Conservation (phyloP, 495 filamentous ascomycete genomes). For the Sphaerosporella brunnea region DNA sequence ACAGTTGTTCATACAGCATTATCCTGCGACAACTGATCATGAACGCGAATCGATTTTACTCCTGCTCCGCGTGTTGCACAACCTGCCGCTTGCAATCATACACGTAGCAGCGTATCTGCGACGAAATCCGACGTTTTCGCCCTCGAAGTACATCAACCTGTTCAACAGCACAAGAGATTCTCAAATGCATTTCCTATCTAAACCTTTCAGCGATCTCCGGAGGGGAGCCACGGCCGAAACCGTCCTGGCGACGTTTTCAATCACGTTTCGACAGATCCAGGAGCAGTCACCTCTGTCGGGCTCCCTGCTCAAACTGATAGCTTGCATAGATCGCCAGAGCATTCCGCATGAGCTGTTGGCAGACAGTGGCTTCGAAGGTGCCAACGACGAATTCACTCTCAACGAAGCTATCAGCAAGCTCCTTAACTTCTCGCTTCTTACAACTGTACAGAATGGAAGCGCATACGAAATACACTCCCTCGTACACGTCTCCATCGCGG, state of each 20-base stretch:
- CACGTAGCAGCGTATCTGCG: conserved; percentile 9
- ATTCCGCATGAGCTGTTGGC: conserved; percentile 19
- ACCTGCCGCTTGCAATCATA: conserved; percentile 14
- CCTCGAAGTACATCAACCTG: background rate
- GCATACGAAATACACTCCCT: conserved; percentile 5
- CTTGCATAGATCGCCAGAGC: conserved; percentile 24
- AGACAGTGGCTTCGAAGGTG: background rate
- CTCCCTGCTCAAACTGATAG: conserved; percentile 25
- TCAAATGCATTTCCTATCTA: conserved; percentile 7
- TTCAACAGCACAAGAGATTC: conserved; percentile 3
- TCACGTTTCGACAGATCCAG: conserved; percentile 34
- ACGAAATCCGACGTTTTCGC: background rate
- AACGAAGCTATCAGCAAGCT: conserved; percentile 2
- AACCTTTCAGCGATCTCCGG: conserved; percentile 10
- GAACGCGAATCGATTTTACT: conserved; percentile 9
- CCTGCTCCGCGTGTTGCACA: conserved; percentile 4
- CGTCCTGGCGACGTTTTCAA: conserved; percentile 31
- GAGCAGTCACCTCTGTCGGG: conserved; percentile 12
- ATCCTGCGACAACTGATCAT: conserved; percentile 1
- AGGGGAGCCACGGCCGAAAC: conserved; percentile 26
- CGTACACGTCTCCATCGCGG: background rate
- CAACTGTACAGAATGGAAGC: background rate
- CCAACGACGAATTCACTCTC: background rate
- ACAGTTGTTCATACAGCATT: background rate
- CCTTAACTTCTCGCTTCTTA: conserved; percentile 2